phyloP scores from a whole-genome alignment of 371 early-diverging fungal species.

The Entomophthora muscae region DNA sequence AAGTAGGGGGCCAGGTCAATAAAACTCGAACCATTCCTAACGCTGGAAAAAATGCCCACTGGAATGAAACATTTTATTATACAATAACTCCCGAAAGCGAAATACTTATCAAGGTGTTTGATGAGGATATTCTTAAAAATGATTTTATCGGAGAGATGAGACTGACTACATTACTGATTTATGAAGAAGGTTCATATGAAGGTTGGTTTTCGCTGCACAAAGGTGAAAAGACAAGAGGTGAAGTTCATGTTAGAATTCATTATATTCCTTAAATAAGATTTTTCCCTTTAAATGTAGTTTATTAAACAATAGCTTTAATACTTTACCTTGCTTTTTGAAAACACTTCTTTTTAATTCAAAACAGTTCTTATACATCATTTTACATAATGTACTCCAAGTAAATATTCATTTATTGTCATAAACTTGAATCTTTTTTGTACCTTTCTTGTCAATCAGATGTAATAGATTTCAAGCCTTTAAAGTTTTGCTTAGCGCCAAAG shows the following conservation, averaged over 20 bases:
- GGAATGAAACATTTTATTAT: slow-evolving; percentile 5
- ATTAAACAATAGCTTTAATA: no score
- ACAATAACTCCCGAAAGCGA: neutral
- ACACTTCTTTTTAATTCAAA: no score
- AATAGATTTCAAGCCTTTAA: no score
- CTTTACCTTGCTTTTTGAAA: no score
- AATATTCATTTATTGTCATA: no score
- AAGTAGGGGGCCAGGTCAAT: neutral
- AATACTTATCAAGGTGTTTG: neutral
- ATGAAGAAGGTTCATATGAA: neutral
- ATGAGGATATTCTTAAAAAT: slow-evolving; percentile 5
- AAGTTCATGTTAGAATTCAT: slow-evolving; percentile 1
- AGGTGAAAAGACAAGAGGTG: slow-evolving; percentile 1
- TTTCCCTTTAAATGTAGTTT: neutral
- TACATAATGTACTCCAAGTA: no score
- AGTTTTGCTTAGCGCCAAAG: no score
- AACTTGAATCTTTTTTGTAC: no score
- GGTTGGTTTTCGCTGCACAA: neutral
- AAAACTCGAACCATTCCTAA: neutral
- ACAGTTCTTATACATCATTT: no score
- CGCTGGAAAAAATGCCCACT: neutral
- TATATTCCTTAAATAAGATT: neutral
- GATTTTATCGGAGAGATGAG: neutral
- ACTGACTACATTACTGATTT: neutral
- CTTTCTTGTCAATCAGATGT: no score